phyloP scores from a whole-genome alignment of 2,329 filamentous ascomycete genomes.

The Verticillium albo-atrum region DNA sequence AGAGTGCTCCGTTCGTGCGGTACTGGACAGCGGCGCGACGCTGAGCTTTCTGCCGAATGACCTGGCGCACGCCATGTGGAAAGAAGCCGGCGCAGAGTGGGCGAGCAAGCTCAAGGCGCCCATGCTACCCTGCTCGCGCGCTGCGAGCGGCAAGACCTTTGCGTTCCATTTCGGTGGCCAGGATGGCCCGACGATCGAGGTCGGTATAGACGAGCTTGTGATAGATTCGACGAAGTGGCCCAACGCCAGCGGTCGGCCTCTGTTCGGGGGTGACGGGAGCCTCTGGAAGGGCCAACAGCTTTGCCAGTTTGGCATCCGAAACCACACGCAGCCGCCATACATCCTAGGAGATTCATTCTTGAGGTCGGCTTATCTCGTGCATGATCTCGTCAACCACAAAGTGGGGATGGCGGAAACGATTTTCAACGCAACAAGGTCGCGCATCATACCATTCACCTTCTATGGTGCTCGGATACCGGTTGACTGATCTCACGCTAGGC shows the following conservation, averaged over 20 bases:
- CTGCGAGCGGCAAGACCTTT: constrained; percentile 41
- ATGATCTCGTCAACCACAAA: constrained; percentile 54
- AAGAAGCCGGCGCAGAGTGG: constrained; percentile 49
- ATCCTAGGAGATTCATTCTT: constrained; percentile 56
- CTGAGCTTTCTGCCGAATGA: constrained; percentile 64
- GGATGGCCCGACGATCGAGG: constrained; percentile 43
- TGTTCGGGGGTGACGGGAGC: constrained; percentile 21
- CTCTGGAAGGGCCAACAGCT: constrained; percentile 36
- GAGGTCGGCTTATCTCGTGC: constrained; percentile 56
- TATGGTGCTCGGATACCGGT: constrained; percentile 43
- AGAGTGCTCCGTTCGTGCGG: constrained; percentile 40
- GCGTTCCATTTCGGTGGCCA: constrained; percentile 48
- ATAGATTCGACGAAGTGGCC: constrained; percentile 32
- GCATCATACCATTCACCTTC: constrained; percentile 46
- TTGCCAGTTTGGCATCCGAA: constrained; percentile 56
- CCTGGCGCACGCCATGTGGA: constrained; percentile 48
- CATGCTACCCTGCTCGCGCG: constrained; percentile 46
- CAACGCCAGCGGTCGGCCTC: neutral
- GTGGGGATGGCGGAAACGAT: constrained; percentile 50
- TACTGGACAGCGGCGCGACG: constrained; percentile 74
- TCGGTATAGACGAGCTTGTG: constrained; percentile 54
- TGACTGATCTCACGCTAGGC: neutral
- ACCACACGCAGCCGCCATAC: constrained; percentile 34
- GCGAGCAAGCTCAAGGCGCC: constrained; percentile 29
- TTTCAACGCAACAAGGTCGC: constrained; percentile 47